phyloP scores from a whole-genome alignment of 2,329 filamentous ascomycete genomes.

The Verticillium albo-atrum region DNA sequence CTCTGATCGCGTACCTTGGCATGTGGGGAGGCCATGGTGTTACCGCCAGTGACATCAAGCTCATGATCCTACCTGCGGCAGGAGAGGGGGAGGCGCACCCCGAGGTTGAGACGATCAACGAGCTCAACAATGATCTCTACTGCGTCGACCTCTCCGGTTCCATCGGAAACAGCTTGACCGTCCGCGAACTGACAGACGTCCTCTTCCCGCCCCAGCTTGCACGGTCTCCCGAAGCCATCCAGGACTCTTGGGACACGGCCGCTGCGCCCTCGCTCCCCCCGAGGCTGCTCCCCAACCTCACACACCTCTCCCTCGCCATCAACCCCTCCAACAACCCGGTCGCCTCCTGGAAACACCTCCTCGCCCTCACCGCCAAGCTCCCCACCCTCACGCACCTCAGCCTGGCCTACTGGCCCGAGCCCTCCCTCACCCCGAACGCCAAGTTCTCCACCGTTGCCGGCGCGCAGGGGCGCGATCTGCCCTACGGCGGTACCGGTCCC shows the following conservation, averaged over 20 bases:
- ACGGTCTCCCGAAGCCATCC: conserved; percentile 21
- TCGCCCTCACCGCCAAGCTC: conserved; percentile 48
- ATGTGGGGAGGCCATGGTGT: conserved; percentile 40
- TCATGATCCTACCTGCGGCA: conserved; percentile 34
- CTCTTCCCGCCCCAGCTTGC: conserved; percentile 35
- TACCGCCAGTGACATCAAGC: conserved; percentile 43
- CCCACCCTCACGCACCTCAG: conserved; percentile 55
- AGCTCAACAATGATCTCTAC: conserved; percentile 41
- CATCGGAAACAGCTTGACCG: conserved; percentile 42
- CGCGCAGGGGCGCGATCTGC: conserved; percentile 30
- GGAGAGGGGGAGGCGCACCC: conserved; percentile 3
- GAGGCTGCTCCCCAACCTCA: conserved; percentile 50
- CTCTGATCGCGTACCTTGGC: conserved; percentile 47
- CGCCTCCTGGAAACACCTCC: conserved; percentile 54
- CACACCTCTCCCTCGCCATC: conserved; percentile 55
- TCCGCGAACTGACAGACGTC: conserved; percentile 48
- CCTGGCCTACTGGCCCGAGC: conserved; percentile 58
- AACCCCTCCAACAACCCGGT: conserved; percentile 20
- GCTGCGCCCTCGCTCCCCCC: conserved; percentile 20
- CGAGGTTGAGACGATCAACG: conserved; percentile 8
- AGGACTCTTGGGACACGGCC: conserved; percentile 51
- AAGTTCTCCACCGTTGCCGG: conserved; percentile 42
- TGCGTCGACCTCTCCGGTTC: conserved; percentile 52
- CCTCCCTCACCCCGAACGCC: conserved; percentile 52
- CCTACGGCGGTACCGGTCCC: conserved; percentile 50